Conservation (phyloP, 1,284 basidiomycete species). For the Pascua guehoae region DNA sequence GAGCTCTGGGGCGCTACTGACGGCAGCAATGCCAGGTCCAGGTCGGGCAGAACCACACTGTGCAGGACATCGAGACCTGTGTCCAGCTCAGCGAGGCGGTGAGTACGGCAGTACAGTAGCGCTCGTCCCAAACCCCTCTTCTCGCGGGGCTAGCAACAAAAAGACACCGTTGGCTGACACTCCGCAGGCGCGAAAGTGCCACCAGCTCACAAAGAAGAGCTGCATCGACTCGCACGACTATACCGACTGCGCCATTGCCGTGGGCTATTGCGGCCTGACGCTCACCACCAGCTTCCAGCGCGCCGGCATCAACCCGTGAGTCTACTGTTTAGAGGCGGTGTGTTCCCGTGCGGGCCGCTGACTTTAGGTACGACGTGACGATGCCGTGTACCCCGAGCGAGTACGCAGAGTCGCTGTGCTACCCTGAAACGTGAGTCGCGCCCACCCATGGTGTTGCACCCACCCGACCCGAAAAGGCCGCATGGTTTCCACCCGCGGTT, state of each 20-base stretch:
- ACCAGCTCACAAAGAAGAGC: constrained; percentile 24
- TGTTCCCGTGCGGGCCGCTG: too few species aligned
- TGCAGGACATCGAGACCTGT: constrained; percentile 35
- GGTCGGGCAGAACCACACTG: constrained; percentile 34
- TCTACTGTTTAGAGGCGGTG: too few species aligned
- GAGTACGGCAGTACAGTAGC: too few species aligned
- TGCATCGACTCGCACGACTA: constrained; percentile 52
- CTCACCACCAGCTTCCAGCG: constrained; percentile 41
- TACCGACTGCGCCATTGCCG: constrained; percentile 60
- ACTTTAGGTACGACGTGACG: constrained; percentile 59
- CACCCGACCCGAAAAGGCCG: too few species aligned
- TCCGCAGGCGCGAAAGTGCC: constrained; percentile 18
- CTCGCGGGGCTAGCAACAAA: too few species aligned
- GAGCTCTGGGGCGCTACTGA: background rate
- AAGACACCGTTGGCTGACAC: too few species aligned
- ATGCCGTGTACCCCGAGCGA: constrained; percentile 56
- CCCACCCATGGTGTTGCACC: too few species aligned
- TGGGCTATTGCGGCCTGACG: constrained; percentile 56
- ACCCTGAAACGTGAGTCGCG: constrained; percentile 28
- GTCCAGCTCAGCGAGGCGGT: constrained; percentile 39
- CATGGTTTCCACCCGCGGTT: too few species aligned
- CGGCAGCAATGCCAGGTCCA: constrained; percentile 38
- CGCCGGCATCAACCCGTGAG: constrained; percentile 40
- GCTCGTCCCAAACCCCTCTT: too few species aligned
- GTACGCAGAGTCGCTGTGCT: constrained; percentile 46